Base-by-base conservation (phyloP, 2,329 filamentous ascomycete genomes). In the Cladophialophora yegresii region DNA sequence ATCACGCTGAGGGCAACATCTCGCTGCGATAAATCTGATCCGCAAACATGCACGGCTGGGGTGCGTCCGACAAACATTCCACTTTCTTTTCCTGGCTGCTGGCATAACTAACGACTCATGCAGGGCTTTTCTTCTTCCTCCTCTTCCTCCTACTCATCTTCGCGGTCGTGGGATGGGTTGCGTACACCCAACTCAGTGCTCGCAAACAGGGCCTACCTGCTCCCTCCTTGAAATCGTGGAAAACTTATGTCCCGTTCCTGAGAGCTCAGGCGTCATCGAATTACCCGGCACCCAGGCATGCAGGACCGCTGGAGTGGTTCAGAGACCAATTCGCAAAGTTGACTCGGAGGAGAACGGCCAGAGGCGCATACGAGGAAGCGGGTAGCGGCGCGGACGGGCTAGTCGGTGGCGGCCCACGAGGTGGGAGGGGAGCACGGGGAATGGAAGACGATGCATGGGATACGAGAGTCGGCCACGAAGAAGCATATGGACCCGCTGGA, bases 361-460 rank as follows among this genome's bases (percentile, higher is more conserved):
- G 84, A 1, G 90, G 89, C 69, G 88, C 88, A 54, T 92, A 92
- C 79, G 90, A 92, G 70, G 81, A 82, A 71, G 78, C 83, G 4
- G 73, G 78, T 6, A 40, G 43, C 26, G 75, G 76, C 16, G 71
- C 75, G 57, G 72, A 72, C 62, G 75, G 73, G 13, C 67, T 60
- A 4, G 68, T 45, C 58, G 67, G 73, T 45, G 78, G 78, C 45
- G 79, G 80, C 61, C 81, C 82, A 60, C 78, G 79, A 54, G 79
- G 80, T 60, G 81, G 82, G 58, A 78, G 79, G 53, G 78, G 80
- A 61, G 81, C 82, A 61, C 77, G 84, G 60, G 86, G 86, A 23
- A 88, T 89, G 75, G 91, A 95, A 72, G 91, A 96, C 74, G 90
- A 93, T 73, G 90, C 91, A 1, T 96, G 92, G 92, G 91, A 95